phyloP scores from a whole-genome alignment of 2,329 filamentous ascomycete species.

The Calonectria hongkongensis region DNA sequence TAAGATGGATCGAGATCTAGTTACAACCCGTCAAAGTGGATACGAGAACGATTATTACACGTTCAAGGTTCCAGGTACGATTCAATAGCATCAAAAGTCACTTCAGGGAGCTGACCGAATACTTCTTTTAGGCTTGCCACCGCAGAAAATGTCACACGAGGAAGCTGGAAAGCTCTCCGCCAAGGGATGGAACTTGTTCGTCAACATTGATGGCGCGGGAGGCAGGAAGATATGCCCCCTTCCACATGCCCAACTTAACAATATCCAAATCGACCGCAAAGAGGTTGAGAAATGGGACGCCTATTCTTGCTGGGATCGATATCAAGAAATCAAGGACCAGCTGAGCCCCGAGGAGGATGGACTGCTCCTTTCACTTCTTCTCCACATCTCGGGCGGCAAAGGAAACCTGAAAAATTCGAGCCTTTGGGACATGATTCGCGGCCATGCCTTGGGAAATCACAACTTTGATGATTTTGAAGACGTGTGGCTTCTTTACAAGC shows the following conservation, averaged over 20 bases:
- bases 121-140: no score
- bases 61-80: background rate
- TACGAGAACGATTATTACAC: slow-evolving; percentile 13
- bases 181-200: slow-evolving; percentile 33
- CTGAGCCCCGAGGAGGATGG: slow-evolving; percentile 30
- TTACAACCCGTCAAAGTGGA: background rate
- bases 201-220: slow-evolving; percentile 31
- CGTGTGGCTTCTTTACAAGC: slow-evolving; percentile 39
- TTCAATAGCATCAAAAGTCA: background rate
- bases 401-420: slow-evolving; percentile 24
- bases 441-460: slow-evolving; percentile 33
- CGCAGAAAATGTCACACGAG: slow-evolving; percentile 19
- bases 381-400: slow-evolving; percentile 16
- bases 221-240: slow-evolving; percentile 26
- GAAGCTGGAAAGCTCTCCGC: slow-evolving; percentile 27
- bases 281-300: slow-evolving; percentile 28
- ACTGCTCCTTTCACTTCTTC: slow-evolving; percentile 30
- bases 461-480: slow-evolving; percentile 32
- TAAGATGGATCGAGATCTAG: slow-evolving; percentile 2
- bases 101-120: background rate
- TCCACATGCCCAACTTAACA: slow-evolving; percentile 21
- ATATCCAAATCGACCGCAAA: slow-evolving; percentile 20
- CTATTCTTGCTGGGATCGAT: slow-evolving; percentile 32
- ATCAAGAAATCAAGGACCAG: slow-evolving; percentile 36
- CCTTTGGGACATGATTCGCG: slow-evolving; percentile 34